These are phyloP conservation scores for Lodderomyces beijingensis DNA, from an alignment of 1,139 yeast genomes.

Conservation along the genomic window DNA sequence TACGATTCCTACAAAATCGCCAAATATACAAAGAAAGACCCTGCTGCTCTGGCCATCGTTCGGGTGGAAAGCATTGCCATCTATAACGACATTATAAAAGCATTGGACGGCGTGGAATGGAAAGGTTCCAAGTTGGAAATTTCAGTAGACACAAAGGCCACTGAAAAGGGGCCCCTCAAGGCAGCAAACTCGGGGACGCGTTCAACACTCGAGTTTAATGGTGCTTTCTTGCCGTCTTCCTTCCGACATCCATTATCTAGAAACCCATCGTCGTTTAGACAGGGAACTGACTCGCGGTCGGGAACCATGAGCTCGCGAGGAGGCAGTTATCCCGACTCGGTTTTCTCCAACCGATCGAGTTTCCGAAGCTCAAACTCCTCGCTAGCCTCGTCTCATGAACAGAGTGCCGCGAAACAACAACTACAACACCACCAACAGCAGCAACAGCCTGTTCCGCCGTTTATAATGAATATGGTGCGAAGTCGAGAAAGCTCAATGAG, in stretches of 20 bases:
- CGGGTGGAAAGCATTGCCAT: conserved; percentile 3
- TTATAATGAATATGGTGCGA: conserved; percentile 27
- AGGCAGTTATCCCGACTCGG: conserved; percentile 1
- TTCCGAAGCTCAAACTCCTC: not conserved
- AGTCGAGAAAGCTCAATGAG: conserved; percentile 4
- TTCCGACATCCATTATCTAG: no score
- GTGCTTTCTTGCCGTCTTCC: no score
- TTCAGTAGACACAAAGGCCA: no score
- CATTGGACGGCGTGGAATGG: conserved; percentile 1
- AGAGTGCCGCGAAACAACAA: no score
- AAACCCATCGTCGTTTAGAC: no score
- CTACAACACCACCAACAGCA: conserved; percentile 1
- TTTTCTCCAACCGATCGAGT: not conserved
- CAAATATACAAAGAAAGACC: not conserved
- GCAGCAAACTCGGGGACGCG: no score
- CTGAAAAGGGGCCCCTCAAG: no score
- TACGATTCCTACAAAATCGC: conserved; percentile 1
- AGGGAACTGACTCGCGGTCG: no score
- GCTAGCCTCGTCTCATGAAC: no score
- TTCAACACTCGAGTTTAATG: no score
- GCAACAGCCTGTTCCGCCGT: conserved; percentile 24
- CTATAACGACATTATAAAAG: conserved; percentile 2
- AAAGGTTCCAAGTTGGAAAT: conserved; percentile 1
- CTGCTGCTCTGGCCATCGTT: not conserved
- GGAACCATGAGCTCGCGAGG: no score